A percentile compares a stretch with the other conserved stretches of the same genome.
Evolutionary conservation across 257 asterid genomes (phyloP).

Genomic region (Capsicum rhomboideum): DNA sequence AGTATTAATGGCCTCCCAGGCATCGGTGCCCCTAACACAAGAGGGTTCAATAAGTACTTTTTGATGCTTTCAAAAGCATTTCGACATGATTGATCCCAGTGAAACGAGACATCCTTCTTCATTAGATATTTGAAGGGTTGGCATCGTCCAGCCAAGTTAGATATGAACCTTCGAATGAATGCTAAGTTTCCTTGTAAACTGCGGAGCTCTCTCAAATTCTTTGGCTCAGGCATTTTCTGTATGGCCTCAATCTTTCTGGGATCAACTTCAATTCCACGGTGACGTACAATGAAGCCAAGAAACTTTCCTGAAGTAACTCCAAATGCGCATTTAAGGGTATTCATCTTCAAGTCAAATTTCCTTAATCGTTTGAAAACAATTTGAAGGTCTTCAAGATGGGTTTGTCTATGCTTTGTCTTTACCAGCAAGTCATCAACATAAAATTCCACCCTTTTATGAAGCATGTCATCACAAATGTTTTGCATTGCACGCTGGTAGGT

Average conservation of each 20-base stretch:
- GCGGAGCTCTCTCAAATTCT: not conserved
- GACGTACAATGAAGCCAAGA: not conserved
- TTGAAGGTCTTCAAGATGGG: not conserved
- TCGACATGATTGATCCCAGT: too few relatives aligned
- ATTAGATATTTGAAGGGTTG: too few relatives aligned
- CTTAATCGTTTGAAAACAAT: not conserved
- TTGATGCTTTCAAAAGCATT: not conserved
- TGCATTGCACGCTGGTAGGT: not conserved
- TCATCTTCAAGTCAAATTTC: not conserved
- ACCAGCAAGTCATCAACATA: not conserved
- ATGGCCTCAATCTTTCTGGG: not conserved
- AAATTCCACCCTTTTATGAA: not conserved
- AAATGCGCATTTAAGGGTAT: not conserved
- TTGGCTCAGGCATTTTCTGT: not conserved
- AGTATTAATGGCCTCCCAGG: not conserved
- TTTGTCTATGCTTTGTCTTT: not conserved
- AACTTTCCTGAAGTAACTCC: not conserved
- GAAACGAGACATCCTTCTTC: not conserved
- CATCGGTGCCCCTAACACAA: too few relatives aligned
- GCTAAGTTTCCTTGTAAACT: not conserved
- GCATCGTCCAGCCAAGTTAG: too few relatives aligned
- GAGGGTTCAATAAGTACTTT: not conserved
- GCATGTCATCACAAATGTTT: not conserved
- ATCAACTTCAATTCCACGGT: not conserved
- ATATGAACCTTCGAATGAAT: not conserved